Evolutionary conservation across 202 grass and related monocot genomes (phyloP).

Genomic region (Panicum virgatum): DNA sequence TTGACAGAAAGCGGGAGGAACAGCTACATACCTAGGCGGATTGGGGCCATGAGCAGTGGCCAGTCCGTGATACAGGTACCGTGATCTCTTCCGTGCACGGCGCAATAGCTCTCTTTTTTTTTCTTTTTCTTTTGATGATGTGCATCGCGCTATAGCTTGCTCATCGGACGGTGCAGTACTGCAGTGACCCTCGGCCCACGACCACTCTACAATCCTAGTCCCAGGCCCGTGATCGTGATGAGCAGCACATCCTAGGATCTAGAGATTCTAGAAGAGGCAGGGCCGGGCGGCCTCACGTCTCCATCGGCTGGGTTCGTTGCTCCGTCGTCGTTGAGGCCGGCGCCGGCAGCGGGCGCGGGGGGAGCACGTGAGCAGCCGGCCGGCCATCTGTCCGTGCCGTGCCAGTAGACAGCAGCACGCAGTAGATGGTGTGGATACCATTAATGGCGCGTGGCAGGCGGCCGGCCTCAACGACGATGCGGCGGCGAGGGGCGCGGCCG

Average conservation of each 20-base stretch:
- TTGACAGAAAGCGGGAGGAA: neutral
- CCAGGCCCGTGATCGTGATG: neutral
- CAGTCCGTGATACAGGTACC: neutral
- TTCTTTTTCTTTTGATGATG: no score
- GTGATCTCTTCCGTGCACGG: no score
- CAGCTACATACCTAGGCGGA: constrained; percentile 1
- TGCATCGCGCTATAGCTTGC: neutral
- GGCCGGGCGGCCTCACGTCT: neutral
- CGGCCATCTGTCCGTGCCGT: no score
- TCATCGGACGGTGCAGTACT: neutral
- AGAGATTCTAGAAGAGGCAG: neutral
- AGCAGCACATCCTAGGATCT: neutral
- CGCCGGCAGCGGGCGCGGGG: constrained; percentile 13
- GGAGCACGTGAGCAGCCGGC: constrained; percentile 20
- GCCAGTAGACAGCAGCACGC: no score
- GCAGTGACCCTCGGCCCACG: neutral
- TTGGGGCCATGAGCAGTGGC: neutral
- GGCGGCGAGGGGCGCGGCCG: neutral
- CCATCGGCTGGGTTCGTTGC: no score
- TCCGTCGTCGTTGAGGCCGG: neutral
- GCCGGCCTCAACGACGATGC: no score
- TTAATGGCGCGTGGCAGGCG: constrained; percentile 24
- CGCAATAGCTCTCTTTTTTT: neutral
- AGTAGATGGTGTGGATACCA: neutral
- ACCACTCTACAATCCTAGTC: neutral